Evolutionary conservation across 257 asterid genomes (phyloP).

Genomic region (Voacanga thouarsii): DNA sequence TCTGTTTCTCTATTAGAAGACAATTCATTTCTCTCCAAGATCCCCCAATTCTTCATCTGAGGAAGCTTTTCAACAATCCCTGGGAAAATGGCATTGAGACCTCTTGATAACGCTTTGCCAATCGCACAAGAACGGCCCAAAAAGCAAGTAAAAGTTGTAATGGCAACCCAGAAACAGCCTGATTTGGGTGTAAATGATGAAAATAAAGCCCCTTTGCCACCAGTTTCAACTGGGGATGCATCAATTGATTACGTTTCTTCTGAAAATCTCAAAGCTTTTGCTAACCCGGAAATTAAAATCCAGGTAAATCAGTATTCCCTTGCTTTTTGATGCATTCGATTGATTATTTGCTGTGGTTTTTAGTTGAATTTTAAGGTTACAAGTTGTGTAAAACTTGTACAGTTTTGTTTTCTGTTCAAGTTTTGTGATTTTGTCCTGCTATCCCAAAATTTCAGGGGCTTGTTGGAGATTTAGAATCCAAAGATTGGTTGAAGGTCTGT

Average conservation of each 20-base stretch:
- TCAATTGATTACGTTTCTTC: conserved; percentile 69
- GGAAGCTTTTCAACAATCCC: background rate
- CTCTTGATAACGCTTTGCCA: conserved; percentile 77
- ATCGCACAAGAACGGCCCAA: conserved; percentile 63
- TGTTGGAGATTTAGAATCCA: conserved; percentile 80
- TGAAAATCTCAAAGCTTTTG: conserved; percentile 51
- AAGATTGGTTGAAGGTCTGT: conserved; percentile 91
- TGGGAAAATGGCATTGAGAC: conserved; percentile 70
- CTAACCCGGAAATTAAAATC: conserved; percentile 59
- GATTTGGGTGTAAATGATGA: conserved; percentile 62
- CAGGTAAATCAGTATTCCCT: conserved; percentile 38
- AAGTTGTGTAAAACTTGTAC: background rate
- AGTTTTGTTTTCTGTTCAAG: background rate
- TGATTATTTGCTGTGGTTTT: background rate
- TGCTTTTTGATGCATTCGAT: background rate
- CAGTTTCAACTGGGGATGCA: conserved; percentile 39
- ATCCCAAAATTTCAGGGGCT: conserved; percentile 48
- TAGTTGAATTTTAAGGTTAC: background rate
- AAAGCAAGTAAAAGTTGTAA: conserved; percentile 55
- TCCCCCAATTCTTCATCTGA: background rate
- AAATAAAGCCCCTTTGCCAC: conserved; percentile 50
- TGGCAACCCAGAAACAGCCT: conserved; percentile 39
- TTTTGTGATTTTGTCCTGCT: background rate
- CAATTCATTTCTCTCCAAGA: background rate
- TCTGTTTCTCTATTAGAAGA: background rate